A percentile compares a stretch with the other conserved stretches of the same genome.
Conservation (phyloP, 768 basidiomycete genomes). For the Boletus patriciae region DNA sequence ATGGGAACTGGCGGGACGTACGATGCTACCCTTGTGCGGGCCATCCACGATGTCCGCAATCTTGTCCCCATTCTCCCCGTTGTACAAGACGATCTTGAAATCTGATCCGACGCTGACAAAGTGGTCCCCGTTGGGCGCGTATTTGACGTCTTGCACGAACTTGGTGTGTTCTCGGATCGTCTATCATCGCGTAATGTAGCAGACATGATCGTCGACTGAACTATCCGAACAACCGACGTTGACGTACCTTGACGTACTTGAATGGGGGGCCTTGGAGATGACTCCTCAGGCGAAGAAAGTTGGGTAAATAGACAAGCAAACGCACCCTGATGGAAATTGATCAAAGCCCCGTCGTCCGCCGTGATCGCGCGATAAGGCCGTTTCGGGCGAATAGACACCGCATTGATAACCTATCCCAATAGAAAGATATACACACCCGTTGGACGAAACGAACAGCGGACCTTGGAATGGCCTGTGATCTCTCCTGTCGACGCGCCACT, state of each 20-base stretch:
- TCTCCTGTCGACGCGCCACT: constrained; percentile 84
- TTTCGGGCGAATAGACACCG: constrained; percentile 84
- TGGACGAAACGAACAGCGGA: constrained; percentile 22
- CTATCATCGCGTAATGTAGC: constrained; percentile 36
- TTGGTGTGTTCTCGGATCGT: constrained; percentile 86
- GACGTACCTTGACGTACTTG: constrained; percentile 77
- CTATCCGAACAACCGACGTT: not conserved
- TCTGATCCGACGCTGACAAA: constrained; percentile 93
- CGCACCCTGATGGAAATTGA: constrained; percentile 80
- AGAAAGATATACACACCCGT: not conserved
- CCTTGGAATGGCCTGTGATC: constrained; percentile 89
- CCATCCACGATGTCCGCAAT: constrained; percentile 64
- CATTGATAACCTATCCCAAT: constrained; percentile 66
- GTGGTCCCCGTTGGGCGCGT: constrained; percentile 73
- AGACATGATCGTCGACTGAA: not conserved
- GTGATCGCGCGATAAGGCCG: constrained; percentile 91
- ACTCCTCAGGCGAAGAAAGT: not conserved
- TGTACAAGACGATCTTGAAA: constrained; percentile 82
- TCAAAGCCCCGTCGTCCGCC: constrained; percentile 76
- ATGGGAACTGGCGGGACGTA: constrained; percentile 38
- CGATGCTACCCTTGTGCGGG: constrained; percentile 74
- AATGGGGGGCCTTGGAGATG: constrained; percentile 65
- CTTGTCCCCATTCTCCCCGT: constrained; percentile 85
- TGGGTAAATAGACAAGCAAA: not conserved
- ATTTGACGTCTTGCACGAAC: constrained; percentile 90